These are phyloP conservation scores for Boechera retrofracta DNA, from an alignment of 345 rosid species.

Conservation along the genomic window DNA sequence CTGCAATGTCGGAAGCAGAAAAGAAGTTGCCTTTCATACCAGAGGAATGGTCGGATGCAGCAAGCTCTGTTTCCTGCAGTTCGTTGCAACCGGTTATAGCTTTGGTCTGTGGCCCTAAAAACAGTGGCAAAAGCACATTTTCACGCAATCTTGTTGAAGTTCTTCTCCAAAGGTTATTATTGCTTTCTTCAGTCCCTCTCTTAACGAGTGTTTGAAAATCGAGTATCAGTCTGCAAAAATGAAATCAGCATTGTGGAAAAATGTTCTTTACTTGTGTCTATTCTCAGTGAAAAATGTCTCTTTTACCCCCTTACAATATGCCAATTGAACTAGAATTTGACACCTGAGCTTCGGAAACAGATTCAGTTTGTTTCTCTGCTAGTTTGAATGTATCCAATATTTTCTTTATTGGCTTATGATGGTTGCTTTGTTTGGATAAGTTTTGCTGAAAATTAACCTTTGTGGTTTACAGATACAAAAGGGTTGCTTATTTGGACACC, in stretches of 20 bases:
- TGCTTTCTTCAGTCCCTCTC: constrained; percentile 24
- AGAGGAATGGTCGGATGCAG: constrained; percentile 78
- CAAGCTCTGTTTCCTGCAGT: constrained; percentile 54
- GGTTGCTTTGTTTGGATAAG: not conserved
- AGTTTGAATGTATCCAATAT: not conserved
- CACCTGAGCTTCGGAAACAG: not conserved
- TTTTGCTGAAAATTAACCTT: constrained; percentile 5
- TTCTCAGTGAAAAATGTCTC: not conserved
- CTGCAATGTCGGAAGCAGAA: constrained; percentile 49
- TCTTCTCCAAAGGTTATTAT: constrained; percentile 68
- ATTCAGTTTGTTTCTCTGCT: constrained; percentile 2
- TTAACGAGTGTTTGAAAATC: not conserved
- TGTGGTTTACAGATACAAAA: constrained; percentile 64
- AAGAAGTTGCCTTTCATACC: constrained; percentile 59
- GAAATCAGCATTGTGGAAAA: not conserved
- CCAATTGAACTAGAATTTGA: not conserved
- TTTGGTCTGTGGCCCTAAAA: constrained; percentile 79
- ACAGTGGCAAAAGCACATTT: constrained; percentile 87
- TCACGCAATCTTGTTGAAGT: constrained; percentile 77
- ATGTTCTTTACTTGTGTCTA: too few species aligned
- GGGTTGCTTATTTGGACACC: constrained; percentile 85
- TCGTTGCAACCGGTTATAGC: constrained; percentile 61
- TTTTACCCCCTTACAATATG: not conserved
- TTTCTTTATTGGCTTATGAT: constrained; percentile 1
- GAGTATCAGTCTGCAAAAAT: not conserved